phyloP scores from a whole-genome alignment of 257 asterid species.

The Lithospermum erythrorhizon region DNA sequence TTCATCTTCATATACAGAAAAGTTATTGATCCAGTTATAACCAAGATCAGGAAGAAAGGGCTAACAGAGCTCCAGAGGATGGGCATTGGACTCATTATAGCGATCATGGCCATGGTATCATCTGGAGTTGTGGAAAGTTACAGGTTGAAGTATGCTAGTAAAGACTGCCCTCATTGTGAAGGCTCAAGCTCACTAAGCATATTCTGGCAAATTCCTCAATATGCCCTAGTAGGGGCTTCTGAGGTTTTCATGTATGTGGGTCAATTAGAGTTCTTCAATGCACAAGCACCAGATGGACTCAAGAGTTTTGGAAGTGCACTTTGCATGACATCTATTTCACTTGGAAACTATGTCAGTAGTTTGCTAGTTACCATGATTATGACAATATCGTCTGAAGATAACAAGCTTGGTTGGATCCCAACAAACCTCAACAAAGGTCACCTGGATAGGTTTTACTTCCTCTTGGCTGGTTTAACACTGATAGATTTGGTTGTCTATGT shows the following conservation, averaged over 20 bases:
- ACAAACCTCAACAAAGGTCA: conserved; percentile 78
- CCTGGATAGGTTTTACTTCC: conserved; percentile 67
- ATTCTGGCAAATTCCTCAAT: conserved; percentile 92
- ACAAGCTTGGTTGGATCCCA: conserved; percentile 92
- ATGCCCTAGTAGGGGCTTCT: conserved; percentile 73
- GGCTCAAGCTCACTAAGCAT: conserved; percentile 84
- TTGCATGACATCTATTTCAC: conserved; percentile 87
- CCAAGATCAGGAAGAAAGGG: conserved; percentile 33
- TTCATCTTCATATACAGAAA: conserved; percentile 73
- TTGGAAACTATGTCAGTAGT: conserved; percentile 83
- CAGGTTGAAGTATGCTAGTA: conserved; percentile 50
- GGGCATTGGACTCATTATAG: conserved; percentile 82
- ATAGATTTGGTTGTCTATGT: conserved; percentile 50
- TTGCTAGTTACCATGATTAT: conserved; percentile 66
- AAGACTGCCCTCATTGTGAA: conserved; percentile 57
- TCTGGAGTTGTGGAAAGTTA: conserved; percentile 74
- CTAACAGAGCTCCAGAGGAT: conserved; percentile 85
- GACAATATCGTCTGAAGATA: conserved; percentile 57
- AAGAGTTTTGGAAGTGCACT: conserved; percentile 96
- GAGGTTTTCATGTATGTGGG: conserved; percentile 95
- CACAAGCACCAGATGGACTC: conserved; percentile 80
- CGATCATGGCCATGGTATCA: conserved; percentile 63
- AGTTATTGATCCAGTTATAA: conserved; percentile 47
- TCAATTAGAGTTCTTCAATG: conserved; percentile 82
- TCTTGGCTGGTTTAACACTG: conserved; percentile 67